Percentiles rank a stretch among this genome's conserved stretches.
Evolutionary conservation across 345 rosid genomes (phyloP).

Genomic region (Tarenaya hassleriana): DNA sequence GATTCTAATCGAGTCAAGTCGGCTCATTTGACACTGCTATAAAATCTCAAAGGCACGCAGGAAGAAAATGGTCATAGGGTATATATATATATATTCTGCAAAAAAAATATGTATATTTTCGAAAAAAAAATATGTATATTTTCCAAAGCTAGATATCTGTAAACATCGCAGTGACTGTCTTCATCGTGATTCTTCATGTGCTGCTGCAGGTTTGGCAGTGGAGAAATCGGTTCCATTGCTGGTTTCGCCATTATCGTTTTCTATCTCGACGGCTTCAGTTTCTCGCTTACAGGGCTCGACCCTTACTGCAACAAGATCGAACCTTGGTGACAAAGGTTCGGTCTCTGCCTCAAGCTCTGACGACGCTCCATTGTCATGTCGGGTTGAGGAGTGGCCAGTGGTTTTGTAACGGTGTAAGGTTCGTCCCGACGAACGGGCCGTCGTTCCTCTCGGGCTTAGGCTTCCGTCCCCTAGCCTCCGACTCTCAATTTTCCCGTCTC

Average conservation of each 20-base stretch:
- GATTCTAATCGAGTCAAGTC: too few relatives aligned
- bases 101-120: not conserved
- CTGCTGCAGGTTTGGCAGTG: constrained; percentile 35
- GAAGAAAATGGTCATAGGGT: too few relatives aligned
- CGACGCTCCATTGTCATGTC: constrained; percentile 33
- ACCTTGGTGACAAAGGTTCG: constrained; percentile 28
- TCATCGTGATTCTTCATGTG: constrained; percentile 14
- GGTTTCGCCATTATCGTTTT: constrained; percentile 17
- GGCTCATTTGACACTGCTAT: too few relatives aligned
- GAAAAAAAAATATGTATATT: not conserved
- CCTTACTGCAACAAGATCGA: constrained; percentile 23
- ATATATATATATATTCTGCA: too few relatives aligned
- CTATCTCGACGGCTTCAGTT: constrained; percentile 16
- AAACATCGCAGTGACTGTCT: too few relatives aligned
- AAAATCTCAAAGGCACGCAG: too few relatives aligned
- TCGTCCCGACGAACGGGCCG: constrained; percentile 16
- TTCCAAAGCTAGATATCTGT: too few relatives aligned
- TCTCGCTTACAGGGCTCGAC: constrained; percentile 24
- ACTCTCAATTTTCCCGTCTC: constrained; percentile 27
- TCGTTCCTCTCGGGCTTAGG: constrained; percentile 2
- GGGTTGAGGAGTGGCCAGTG: constrained; percentile 58
- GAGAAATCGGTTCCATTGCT: constrained; percentile 42
- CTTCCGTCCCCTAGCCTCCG: constrained; percentile 31
- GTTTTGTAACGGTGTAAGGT: constrained; percentile 52
- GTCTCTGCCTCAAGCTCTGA: constrained; percentile 47